Evolutionary conservation across 257 asterid species (phyloP), one percentile per base, ranked within the genome.

Genomic region (Primulina huaijiensis): DNA sequence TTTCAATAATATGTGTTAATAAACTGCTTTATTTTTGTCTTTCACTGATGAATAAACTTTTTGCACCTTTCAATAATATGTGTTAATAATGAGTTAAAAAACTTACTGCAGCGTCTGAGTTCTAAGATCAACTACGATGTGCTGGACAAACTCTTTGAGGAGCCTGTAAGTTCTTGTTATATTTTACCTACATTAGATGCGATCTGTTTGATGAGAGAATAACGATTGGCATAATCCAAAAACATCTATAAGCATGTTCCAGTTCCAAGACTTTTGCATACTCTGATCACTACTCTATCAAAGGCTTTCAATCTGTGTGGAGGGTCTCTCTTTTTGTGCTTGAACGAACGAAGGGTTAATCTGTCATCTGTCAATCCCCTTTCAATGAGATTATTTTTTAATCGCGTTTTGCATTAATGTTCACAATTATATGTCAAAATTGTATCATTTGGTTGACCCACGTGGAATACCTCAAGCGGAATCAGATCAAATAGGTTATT

Each of bases 131-230:
- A 76, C 73, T 74, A 64, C 8, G 96, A 84, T 29, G 84, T 72
- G 21, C 71, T 89, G 78, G 86, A 85, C 19, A 62, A 84, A 67
- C 84, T 89, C 61, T 82, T 87, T 25, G 78, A 72, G 2, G 91
- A 82, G 34, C 25, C 82, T 72, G 96, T 87, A 85, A 73, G 96
- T 82, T 29, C 72, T 73, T 61, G 60, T 67, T 65, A 27, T 27
- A 27, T 27, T 27, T 27, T 27, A 27, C 43, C 74, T 40, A 37
- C 8, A 61, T 62, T 31, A 40, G 62, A 58, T 46, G 69, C 34
- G 63, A 23, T 31, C 21, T 14, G 6, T 9, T 62, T 17, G 53
- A 11, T 43, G 6, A 43, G 53, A 12, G 53, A 43, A 12, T 43
- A 43, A 43, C 16, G 3, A 10, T 40, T 8, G 43, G 43, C 9